A percentile compares a stretch with the other conserved stretches of the same genome.
Evolutionary conservation across 768 basidiomycete genomes (phyloP).

Genomic region (Auricularia heimuer): DNA sequence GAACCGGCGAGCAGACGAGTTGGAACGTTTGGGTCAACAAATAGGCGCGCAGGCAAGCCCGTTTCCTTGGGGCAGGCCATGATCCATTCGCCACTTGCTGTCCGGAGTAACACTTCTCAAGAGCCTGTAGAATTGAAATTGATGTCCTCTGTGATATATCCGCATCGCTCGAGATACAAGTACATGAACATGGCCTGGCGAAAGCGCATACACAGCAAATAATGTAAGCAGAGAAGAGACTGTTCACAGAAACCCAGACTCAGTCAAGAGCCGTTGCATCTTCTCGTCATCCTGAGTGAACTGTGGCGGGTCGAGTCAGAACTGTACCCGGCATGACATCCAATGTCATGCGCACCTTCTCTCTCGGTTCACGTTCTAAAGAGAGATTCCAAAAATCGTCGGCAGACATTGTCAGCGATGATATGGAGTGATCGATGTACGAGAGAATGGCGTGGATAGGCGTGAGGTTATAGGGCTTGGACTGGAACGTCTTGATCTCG

Average conservation of each 20-base stretch:
- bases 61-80: neutral
- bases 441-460: slow-evolving; percentile 53
- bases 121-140: no score
- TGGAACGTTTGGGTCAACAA: neutral
- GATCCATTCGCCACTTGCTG: neutral
- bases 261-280: slow-evolving; percentile 83
- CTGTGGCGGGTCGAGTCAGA: neutral
- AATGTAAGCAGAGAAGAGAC: neutral
- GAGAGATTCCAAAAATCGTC: slow-evolving; percentile 63
- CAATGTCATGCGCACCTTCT: slow-evolving; percentile 23
- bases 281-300: slow-evolving; percentile 76
- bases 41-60: neutral
- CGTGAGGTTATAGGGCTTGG: slow-evolving; percentile 78
- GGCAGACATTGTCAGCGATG: slow-evolving; percentile 54
- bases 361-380: slow-evolving; percentile 82
- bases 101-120: no score
- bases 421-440: slow-evolving; percentile 73
- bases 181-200: neutral
- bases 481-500: slow-evolving; percentile 95
- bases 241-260: slow-evolving; percentile 71
- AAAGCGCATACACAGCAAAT: neutral
- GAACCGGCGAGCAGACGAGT: neutral
- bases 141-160: neutral
- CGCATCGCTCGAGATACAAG: neutral
- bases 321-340: neutral